A percentile compares a stretch with the other conserved stretches of the same genome.
Evolutionary conservation across 352 stramenopile genomes (phyloP).

Genomic region (Pythium myriotylum): DNA sequence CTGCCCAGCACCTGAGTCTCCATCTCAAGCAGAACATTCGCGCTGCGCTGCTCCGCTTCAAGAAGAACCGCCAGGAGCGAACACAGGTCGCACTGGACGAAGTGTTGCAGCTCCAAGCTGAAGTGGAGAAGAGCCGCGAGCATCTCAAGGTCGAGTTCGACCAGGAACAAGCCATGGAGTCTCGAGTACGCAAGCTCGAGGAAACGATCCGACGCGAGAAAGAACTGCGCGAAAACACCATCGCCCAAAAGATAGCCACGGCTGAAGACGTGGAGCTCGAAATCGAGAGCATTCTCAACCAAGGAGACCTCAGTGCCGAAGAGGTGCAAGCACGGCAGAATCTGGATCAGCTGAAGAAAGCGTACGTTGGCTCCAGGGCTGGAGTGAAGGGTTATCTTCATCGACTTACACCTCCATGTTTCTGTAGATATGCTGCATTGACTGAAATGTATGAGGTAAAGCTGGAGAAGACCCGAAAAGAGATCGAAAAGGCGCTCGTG

Average conservation of each 20-base stretch:
- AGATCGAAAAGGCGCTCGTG: constrained; percentile 62
- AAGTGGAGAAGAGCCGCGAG: constrained; percentile 60
- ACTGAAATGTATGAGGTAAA: constrained; percentile 47
- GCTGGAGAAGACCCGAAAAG: constrained; percentile 62
- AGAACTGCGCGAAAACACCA: constrained; percentile 41
- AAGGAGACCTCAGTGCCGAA: constrained; percentile 50
- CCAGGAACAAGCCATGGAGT: constrained; percentile 49
- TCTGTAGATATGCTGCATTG: constrained; percentile 48
- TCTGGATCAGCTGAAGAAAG: constrained; percentile 52
- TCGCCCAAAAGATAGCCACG: constrained; percentile 47
- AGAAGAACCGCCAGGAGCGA: constrained; percentile 64
- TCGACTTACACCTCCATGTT: constrained; percentile 13
- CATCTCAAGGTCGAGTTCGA: constrained; percentile 55
- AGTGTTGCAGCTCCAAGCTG: constrained; percentile 49
- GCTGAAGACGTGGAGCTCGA: constrained; percentile 74
- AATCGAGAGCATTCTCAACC: constrained; percentile 70
- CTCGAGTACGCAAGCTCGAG: constrained; percentile 54
- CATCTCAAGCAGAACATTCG: constrained; percentile 71
- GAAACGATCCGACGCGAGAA: constrained; percentile 59
- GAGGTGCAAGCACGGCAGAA: constrained; percentile 43
- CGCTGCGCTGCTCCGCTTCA: constrained; percentile 52
- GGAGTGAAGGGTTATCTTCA: neutral
- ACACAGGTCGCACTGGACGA: constrained; percentile 61
- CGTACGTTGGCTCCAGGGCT: constrained; percentile 35
- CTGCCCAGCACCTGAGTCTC: constrained; percentile 53